These are phyloP conservation scores for Sambucus nigra DNA, from an alignment of 129 eudicot species.

Conservation along the genomic window DNA sequence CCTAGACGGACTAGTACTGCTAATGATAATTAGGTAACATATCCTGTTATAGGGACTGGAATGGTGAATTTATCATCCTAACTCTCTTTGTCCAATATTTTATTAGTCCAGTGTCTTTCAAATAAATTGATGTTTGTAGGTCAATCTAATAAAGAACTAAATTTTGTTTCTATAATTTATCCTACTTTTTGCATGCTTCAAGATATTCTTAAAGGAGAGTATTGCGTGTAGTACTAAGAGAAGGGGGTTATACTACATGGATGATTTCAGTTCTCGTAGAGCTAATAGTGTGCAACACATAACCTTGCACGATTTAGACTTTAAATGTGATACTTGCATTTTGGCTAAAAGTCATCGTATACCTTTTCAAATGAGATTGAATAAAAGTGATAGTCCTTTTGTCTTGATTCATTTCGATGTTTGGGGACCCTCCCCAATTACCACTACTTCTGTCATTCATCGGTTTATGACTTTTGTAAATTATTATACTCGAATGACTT, in stretches of 20 bases:
- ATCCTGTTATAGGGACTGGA: neutral
- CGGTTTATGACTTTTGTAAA: neutral
- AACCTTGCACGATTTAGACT: too few relatives aligned
- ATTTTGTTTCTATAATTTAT: slow-evolving; percentile 4
- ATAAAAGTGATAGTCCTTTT: neutral
- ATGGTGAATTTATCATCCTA: neutral
- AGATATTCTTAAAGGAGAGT: too few relatives aligned
- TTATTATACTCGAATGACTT: slow-evolving; percentile 6
- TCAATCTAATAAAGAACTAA: slow-evolving; percentile 2
- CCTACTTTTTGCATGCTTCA: slow-evolving; percentile 2
- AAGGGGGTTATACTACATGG: too few relatives aligned
- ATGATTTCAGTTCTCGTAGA: too few relatives aligned
- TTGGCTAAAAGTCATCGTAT: neutral
- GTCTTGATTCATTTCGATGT: neutral
- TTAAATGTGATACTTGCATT: neutral
- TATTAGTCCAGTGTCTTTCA: slow-evolving; percentile 7
- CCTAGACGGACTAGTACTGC: neutral
- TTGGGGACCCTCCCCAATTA: neutral
- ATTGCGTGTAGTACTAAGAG: too few relatives aligned
- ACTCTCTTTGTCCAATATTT: neutral
- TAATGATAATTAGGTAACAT: neutral
- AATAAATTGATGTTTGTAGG: slow-evolving; percentile 1
- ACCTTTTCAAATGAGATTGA: neutral
- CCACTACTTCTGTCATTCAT: neutral
- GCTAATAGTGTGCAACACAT: too few relatives aligned